These are phyloP conservation scores for Apiotrichum porosum DNA, from an alignment of 1,284 basidiomycete genomes.

Conservation along the genomic window DNA sequence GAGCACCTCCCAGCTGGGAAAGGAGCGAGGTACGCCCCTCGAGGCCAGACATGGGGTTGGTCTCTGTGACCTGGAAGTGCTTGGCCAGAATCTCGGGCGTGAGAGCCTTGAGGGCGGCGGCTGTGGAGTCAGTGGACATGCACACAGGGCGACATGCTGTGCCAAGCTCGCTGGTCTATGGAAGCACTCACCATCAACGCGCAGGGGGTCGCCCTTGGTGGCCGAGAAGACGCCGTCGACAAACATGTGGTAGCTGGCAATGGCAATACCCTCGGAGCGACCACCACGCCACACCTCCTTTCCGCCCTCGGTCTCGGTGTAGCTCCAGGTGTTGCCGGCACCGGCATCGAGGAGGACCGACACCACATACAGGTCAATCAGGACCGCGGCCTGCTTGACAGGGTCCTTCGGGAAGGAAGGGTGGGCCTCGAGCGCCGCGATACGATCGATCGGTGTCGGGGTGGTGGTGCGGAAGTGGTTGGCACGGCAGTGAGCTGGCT, in stretches of 20 bases:
- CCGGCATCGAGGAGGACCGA: slow-evolving; percentile 92
- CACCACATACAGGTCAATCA: slow-evolving; percentile 87
- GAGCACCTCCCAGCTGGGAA: slow-evolving; percentile 64
- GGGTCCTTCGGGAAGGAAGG: slow-evolving; percentile 37
- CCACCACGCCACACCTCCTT: slow-evolving; percentile 54
- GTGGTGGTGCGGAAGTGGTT: slow-evolving; percentile 64
- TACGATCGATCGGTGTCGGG: slow-evolving; percentile 57
- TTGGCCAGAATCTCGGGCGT: slow-evolving; percentile 60
- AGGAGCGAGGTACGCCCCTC: slow-evolving; percentile 78
- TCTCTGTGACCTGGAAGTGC: slow-evolving; percentile 71
- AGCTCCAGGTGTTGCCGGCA: slow-evolving; percentile 78
- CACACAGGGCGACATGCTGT: background rate
- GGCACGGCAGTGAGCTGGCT: slow-evolving; percentile 76
- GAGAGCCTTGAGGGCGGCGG: slow-evolving; percentile 64
- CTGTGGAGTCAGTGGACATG: slow-evolving; percentile 48
- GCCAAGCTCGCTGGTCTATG: too few relatives aligned
- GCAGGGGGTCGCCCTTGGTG: slow-evolving; percentile 58
- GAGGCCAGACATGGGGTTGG: slow-evolving; percentile 85
- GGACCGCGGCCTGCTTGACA: slow-evolving; percentile 62
- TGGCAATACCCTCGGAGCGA: slow-evolving; percentile 84
- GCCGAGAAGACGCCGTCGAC: slow-evolving; percentile 72
- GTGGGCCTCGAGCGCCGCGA: slow-evolving; percentile 50
- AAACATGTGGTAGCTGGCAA: slow-evolving; percentile 90
- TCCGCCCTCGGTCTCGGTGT: slow-evolving; percentile 56
- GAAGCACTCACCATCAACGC: slow-evolving; percentile 72